Evolutionary conservation across 2,329 filamentous ascomycete species (phyloP).

Genomic region (Claviceps maximensis): DNA sequence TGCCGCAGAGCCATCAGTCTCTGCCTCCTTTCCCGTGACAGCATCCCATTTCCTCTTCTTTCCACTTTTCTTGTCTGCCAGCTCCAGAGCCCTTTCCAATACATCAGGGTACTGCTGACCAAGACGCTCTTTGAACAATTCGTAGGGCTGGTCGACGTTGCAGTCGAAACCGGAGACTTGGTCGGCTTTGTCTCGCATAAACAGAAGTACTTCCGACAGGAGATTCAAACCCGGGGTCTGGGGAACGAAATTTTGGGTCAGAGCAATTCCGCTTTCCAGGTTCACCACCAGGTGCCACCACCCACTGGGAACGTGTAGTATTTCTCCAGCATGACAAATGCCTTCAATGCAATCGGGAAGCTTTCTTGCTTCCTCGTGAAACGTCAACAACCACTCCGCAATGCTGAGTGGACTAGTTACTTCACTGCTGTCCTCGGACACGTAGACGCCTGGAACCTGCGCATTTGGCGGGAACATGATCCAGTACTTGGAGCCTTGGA

Average conservation of each 20-base stretch:
- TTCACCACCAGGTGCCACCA: constrained; percentile 98
- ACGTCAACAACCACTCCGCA: constrained; percentile 88
- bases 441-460: constrained; percentile 76
- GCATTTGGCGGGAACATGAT: constrained; percentile 85
- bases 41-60: constrained; percentile 83
- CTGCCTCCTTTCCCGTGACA: constrained; percentile 37
- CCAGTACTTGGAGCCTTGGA: constrained; percentile 91
- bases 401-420: constrained; percentile 91
- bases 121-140: constrained; percentile 60
- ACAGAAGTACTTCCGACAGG: constrained; percentile 61
- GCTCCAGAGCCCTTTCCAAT: constrained; percentile 49
- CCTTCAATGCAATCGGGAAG: constrained; percentile 73
- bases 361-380: constrained; percentile 69
- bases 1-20: constrained; percentile 17
- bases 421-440: constrained; percentile 79
- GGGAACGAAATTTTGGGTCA: constrained; percentile 94
- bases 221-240: constrained; percentile 39
- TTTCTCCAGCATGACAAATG: constrained; percentile 70
- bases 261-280: constrained; percentile 66
- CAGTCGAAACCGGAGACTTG: constrained; percentile 78
- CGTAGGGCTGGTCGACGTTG: constrained; percentile 58
- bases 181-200: constrained; percentile 67
- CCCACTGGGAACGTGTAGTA: constrained; percentile 82
- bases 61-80: constrained; percentile 48
- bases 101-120: constrained; percentile 48